Base-by-base conservation (phyloP, 2,329 filamentous ascomycete genomes). In the Pyrenophora tritici-repentis region DNA sequence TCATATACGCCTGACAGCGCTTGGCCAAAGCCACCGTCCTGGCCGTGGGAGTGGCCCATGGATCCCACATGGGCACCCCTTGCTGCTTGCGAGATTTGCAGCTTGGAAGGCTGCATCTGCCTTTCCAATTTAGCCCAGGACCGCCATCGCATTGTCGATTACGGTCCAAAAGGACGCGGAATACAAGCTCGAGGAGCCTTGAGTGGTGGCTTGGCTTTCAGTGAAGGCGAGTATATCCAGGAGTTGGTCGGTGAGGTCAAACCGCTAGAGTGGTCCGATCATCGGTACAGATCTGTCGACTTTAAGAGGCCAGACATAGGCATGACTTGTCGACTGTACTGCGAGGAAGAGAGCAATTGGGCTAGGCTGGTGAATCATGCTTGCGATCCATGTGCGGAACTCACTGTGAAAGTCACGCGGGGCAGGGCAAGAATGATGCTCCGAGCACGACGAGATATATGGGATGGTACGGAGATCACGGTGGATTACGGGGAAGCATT, bases 241-340 rank as follows among this genome's bases (percentile, higher is more conserved):
- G 26, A 43, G 40, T 35, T 49, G 14, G 39, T 49, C 9, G 17
- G 40, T 49, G 14, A 49, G 39, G 33, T 49, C 1, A 49, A 49
- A n/a, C 40, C 13, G 17, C 47, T 49, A 14, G 47, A 66, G 40
- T 46, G 12, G 34, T 13, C 42, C 7, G 39, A 10, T 2, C 7
- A 20, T 12, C 9, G 18, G 24, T 46, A 46, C 5, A 46, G 8
- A 17, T 46, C 26, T 39, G 17, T 46, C 17, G 17, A 39, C 2
- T 17, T 39, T 9, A 13, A 35, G 22, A 18, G 20, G 20, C 42
- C 20, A 4, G 14, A 37, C n/a, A 4, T 44, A 39, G 35, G 32
- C 26, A 34, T 7, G 6, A 39, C 35, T 20, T 46, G 17, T 18
- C 2, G 29, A 46, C 26, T 46, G 17, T 17, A 39, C 24, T 46